These are phyloP conservation scores for Lithocarpus polystachyus DNA, from an alignment of 306 rosid species.

Conservation along the genomic window DNA sequence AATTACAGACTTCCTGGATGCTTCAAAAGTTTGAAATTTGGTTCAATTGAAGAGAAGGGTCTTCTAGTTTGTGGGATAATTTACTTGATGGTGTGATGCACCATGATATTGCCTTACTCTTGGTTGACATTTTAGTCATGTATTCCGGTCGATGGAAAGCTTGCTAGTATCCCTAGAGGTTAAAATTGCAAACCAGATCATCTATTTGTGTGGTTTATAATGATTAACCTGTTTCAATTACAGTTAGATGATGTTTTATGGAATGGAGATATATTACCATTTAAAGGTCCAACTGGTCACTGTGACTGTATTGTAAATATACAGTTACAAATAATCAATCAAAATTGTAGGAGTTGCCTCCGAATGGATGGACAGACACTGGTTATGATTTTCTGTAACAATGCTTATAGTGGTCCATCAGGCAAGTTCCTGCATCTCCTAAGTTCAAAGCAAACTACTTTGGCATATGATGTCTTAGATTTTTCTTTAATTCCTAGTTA, in stretches of 20 bases:
- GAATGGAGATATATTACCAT: conserved; percentile 70
- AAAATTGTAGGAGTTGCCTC: conserved; percentile 76
- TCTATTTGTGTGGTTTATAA: conserved; percentile 10
- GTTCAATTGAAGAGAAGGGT: conserved; percentile 57
- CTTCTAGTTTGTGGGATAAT: conserved; percentile 57
- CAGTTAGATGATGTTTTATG: conserved; percentile 74
- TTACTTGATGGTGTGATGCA: conserved; percentile 44
- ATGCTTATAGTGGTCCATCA: conserved; percentile 76
- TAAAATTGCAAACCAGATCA: neutral
- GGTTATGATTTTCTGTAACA: conserved; percentile 76
- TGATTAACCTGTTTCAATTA: conserved; percentile 21
- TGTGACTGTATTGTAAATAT: too few relatives aligned
- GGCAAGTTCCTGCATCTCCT: conserved; percentile 48
- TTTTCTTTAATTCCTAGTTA: conserved; percentile 21
- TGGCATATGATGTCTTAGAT: conserved; percentile 5
- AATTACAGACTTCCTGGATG: conserved; percentile 39
- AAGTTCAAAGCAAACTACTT: conserved; percentile 10
- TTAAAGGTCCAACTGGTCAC: too few relatives aligned
- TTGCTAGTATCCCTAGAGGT: conserved; percentile 10
- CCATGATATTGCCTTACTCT: conserved; percentile 58
- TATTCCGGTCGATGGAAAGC: conserved; percentile 78
- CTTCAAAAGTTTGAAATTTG: conserved; percentile 58
- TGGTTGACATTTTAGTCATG: conserved; percentile 71
- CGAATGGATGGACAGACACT: conserved; percentile 96
- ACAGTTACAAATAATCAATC: conserved; percentile 18